phyloP scores from a whole-genome alignment of 1,284 basidiomycete species.

The Apiotrichum akiyoshidainum region DNA sequence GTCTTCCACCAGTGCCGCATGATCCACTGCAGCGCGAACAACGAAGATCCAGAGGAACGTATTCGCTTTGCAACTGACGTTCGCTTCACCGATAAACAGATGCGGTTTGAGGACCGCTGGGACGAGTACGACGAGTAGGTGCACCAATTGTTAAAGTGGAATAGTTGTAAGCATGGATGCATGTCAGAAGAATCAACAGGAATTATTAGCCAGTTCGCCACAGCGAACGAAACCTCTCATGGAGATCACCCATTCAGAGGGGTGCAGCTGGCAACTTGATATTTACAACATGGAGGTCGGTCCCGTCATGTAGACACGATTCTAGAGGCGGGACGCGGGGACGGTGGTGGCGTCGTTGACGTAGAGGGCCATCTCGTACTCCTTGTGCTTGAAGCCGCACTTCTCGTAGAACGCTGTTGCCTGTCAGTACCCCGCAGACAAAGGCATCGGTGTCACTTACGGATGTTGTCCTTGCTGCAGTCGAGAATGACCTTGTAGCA shows the following conservation, averaged over 20 bases:
- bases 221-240: no score
- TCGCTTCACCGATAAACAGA: constrained; percentile 13
- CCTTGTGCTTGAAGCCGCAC: constrained; percentile 85
- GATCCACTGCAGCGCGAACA: constrained; percentile 20
- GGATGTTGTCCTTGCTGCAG: constrained; percentile 84
- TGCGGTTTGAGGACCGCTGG: constrained; percentile 17
- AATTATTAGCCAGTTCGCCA: no score
- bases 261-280: no score
- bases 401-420: constrained; percentile 87
- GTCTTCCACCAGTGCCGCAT: constrained; percentile 22
- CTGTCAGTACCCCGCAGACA: constrained; percentile 1
- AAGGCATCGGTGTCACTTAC: constrained; percentile 55
- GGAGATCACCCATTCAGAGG: no score
- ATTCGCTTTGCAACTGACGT: constrained; percentile 21
- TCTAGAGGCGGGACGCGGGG: constrained; percentile 9
- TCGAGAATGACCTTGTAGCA: constrained; percentile 97
- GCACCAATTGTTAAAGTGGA: no score
- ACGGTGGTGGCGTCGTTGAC: constrained; percentile 21
- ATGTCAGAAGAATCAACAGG: no score
- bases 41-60: constrained; percentile 13
- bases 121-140: neutral
- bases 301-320: no score
- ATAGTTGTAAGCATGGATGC: no score
- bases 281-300: no score
- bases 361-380: constrained; percentile 76